A percentile compares a stretch with the other conserved stretches of the same genome.
Conservation (phyloP, 1,284 basidiomycete species). For the Cryptococcus sp. region DNA sequence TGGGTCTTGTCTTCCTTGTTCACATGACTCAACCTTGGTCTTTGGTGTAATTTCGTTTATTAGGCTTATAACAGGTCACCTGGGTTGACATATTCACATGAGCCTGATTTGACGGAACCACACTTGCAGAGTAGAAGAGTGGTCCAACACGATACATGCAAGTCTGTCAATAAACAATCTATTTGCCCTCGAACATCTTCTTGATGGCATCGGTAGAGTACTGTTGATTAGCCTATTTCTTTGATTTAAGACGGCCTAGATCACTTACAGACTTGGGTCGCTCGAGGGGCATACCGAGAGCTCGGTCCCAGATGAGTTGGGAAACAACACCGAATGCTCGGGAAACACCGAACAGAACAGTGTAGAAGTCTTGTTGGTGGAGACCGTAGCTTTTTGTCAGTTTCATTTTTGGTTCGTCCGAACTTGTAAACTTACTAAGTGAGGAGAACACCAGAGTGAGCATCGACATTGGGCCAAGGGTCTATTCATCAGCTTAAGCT, state of each 20-base stretch:
- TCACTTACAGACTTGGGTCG: conserved; percentile 49
- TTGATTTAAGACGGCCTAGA: background rate
- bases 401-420: background rate
- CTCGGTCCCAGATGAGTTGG: conserved; percentile 92
- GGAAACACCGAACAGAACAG: conserved; percentile 94
- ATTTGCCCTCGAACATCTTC: conserved; percentile 47
- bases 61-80: too few relatives aligned
- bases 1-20: too few relatives aligned
- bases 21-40: too few relatives aligned
- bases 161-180: too few relatives aligned
- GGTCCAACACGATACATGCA: too few relatives aligned
- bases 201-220: conserved; percentile 50
- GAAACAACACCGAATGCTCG: conserved; percentile 85
- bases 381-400: conserved; percentile 52
- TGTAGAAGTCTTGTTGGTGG: conserved; percentile 88
- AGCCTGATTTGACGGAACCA: too few relatives aligned
- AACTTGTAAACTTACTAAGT: conserved; percentile 59
- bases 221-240: conserved; percentile 1
- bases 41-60: too few relatives aligned
- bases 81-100: too few relatives aligned
- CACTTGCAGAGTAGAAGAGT: too few relatives aligned
- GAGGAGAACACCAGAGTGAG: conserved; percentile 91
- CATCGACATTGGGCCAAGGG: conserved; percentile 79
- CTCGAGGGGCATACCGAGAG: conserved; percentile 63
- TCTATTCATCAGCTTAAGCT: conserved; percentile 20